phyloP scores from a whole-genome alignment of 2,329 filamentous ascomycete genomes.

The Trichothecium roseum region DNA sequence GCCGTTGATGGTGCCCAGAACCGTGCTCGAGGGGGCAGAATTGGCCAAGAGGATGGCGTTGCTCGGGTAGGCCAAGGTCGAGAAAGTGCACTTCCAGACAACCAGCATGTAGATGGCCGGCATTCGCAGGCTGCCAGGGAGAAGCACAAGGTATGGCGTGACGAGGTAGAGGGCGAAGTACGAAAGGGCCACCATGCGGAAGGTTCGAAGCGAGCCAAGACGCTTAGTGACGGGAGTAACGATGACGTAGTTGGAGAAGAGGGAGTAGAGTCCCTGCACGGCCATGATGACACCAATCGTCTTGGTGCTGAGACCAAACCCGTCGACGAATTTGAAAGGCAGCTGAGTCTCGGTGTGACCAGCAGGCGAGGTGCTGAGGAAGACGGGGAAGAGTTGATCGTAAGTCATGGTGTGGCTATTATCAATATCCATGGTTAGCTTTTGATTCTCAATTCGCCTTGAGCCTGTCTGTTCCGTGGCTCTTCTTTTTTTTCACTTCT shows the following conservation, averaged over 20 bases:
- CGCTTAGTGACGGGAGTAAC: conserved; percentile 69
- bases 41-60: conserved; percentile 85
- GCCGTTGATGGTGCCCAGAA: conserved; percentile 87
- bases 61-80: conserved; percentile 83
- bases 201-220: conserved; percentile 71
- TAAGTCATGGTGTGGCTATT: conserved; percentile 90
- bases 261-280: conserved; percentile 79
- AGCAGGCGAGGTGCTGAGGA: conserved; percentile 61
- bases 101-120: conserved; percentile 67
- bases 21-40: conserved; percentile 70
- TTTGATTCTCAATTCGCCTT: too few species aligned
- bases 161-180: conserved; percentile 85
- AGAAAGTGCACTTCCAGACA: conserved; percentile 86
- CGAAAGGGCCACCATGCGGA: conserved; percentile 67
- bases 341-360: conserved; percentile 44
- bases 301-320: conserved; percentile 74
- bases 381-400: conserved; percentile 85
- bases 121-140: conserved; percentile 63
- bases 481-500: too few species aligned
- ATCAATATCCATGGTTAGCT: background rate
- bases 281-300: conserved; percentile 82
- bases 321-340: conserved; percentile 82
- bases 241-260: conserved; percentile 74
- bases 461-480: too few species aligned
- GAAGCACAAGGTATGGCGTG: conserved; percentile 79